Base-by-base conservation (phyloP, 441 rosid genomes). In the Pelargonium citronellum region DNA sequence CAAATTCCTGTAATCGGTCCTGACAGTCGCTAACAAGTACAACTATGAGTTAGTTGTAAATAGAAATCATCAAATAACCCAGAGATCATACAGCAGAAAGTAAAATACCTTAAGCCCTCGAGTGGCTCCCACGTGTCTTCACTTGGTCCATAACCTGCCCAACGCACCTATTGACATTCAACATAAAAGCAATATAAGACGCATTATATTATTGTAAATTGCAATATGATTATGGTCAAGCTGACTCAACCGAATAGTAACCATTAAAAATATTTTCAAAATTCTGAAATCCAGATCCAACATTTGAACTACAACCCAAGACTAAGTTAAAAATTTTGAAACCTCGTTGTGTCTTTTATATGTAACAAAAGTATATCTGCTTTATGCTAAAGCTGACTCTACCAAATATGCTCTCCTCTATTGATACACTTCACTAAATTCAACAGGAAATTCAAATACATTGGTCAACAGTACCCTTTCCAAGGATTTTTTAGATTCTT, bases 121-220 rank as follows among this genome's bases (percentile, higher is more conserved):
- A 81, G 64, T 9, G 95, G 95, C 65, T 90, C 97, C 96, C 92
- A 90, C 0, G 90, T 68, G 67, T 90, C 90, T 66, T 83, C 72
- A 15, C 73, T 77, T 10, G 85, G 77, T 4, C 83, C 85, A 62
- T 87, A 91, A 22, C 81, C 83, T 76, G 75, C 78, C 97, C 96
- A 88, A 8, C 80, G 80, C 9, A 89, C 89, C 97, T 91, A 44
- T 47, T 13, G 55, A 11, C 5, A 5, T 47, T 47, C 55, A 47
- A 12, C 5, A 47, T 47, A 69, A 30, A 64, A 69, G 7, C n/a
- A 65, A 64, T 71, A 60, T 37, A 11, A 37, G 16, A 46, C 1
- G 49, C 13, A 44, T 8, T 44, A 44, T 11, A 44, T 44, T 44
- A 44, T 47, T 47, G 55, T 13, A 47, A 11, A n/a, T 47, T 47